These are phyloP conservation scores for Lentinus tigrinus DNA, from an alignment of 768 basidiomycete genomes.

Conservation along the genomic window DNA sequence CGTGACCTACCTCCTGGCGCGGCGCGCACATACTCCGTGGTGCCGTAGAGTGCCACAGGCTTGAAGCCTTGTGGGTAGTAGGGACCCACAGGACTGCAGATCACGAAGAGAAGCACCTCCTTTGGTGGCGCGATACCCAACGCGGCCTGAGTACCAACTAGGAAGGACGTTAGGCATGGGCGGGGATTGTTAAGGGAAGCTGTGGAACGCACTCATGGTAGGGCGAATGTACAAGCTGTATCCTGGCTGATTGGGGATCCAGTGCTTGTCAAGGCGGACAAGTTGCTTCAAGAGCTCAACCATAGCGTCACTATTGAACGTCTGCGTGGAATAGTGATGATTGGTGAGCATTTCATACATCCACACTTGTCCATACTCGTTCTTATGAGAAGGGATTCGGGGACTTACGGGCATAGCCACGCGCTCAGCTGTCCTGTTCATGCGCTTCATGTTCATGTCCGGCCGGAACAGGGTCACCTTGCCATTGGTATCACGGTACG, in stretches of 20 bases:
- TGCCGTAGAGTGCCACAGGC: conserved; percentile 80
- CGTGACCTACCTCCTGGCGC: conserved; percentile 39
- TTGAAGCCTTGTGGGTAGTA: conserved; percentile 89
- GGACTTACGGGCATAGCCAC: conserved; percentile 69
- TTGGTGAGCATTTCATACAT: background rate
- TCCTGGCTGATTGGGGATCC: conserved; percentile 88
- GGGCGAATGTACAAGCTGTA: conserved; percentile 92
- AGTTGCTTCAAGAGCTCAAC: conserved; percentile 84
- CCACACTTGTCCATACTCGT: no score
- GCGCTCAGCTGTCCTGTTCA: conserved; percentile 82
- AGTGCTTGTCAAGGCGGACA: conserved; percentile 77
- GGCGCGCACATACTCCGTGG: conserved; percentile 47
- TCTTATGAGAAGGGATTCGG: background rate
- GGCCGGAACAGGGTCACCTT: conserved; percentile 86
- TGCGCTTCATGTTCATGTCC: conserved; percentile 96
- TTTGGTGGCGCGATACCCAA: conserved; percentile 47
- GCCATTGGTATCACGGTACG: conserved; percentile 74
- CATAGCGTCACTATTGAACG: conserved; percentile 75
- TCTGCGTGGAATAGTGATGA: conserved; percentile 37
- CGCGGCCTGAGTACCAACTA: conserved; percentile 72
- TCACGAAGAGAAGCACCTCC: conserved; percentile 67
- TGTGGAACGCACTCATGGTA: conserved; percentile 58
- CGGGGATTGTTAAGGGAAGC: no score
- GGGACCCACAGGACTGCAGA: conserved; percentile 66
- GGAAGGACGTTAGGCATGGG: no score